phyloP scores from a whole-genome alignment of 169 alveolate genomes.

The Besnoitia besnoiti region DNA sequence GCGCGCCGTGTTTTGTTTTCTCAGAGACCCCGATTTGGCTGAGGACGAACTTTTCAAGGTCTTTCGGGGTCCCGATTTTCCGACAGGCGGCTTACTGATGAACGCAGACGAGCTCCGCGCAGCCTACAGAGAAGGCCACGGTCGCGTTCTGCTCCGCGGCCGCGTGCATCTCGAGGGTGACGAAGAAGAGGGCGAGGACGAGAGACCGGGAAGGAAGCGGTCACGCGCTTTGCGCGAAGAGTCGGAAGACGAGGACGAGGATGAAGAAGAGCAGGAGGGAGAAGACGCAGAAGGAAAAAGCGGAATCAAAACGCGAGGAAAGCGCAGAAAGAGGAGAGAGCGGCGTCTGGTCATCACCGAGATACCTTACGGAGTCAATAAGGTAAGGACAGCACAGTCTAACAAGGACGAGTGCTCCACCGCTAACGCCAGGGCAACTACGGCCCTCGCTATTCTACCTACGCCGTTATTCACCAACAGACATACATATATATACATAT shows the following conservation, averaged over 20 bases:
- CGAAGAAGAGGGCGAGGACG: conserved; percentile 10
- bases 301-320: background rate
- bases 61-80: conserved; percentile 85
- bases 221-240: background rate
- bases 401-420: background rate
- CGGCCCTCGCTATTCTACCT: too few species aligned
- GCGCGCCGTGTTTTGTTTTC: conserved; percentile 50
- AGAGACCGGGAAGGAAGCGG: background rate
- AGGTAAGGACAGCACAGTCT: conserved; percentile 48
- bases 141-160: conserved; percentile 74
- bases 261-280: background rate
- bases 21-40: conserved; percentile 67
- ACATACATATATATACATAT: too few species aligned
- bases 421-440: too few species aligned
- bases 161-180: conserved; percentile 53
- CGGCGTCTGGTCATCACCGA: conserved; percentile 65
- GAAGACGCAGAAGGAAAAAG: background rate
- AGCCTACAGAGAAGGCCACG: conserved; percentile 81
- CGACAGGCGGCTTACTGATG: conserved; percentile 84
- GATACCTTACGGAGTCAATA: conserved; percentile 74
- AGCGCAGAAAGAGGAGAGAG: conserved; percentile 50
- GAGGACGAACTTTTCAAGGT: conserved; percentile 71
- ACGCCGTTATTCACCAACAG: too few species aligned
- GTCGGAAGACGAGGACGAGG: background rate
- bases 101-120: conserved; percentile 70